Evolutionary conservation across 257 asterid genomes (phyloP), one percentile per base, ranked within the genome.

Genomic region (Gentiana dahurica): DNA sequence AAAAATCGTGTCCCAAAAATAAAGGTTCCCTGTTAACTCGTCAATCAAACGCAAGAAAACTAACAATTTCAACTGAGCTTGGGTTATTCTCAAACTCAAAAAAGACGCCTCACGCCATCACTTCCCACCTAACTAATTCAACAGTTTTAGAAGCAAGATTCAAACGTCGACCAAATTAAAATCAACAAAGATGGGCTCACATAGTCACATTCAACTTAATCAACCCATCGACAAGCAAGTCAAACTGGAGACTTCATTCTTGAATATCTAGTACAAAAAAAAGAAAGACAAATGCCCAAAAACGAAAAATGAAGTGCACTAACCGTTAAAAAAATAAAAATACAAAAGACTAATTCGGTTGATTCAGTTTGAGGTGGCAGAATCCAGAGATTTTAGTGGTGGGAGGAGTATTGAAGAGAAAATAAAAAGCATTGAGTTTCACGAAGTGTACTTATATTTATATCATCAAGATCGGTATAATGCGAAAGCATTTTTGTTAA

Each of bases 321-420:
- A 38, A 59, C 53, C 57, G 15, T 52, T 3, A 4, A 44, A 58
- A 48, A 48, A 41, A 46, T 0, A 48, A 45, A 49, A 34, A 33
- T 32, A 50, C 9, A 41, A 57, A 41, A 6, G 58, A 48, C 43
- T 44, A 41, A 65, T 51, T 9, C 2, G 58, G 58, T 35, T 53
- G 71, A 60, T 53, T 54, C 62, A 37, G 61, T 60, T 35, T 4
- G 48, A 39, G 59, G 55, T 9, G 49, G 63, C 65, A 61, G 65
- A 65, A 53, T 53, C 55, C 7, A 43, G 65, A 49, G 50, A 41
- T 66, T 66, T 37, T 51, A 66, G 65, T 70, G 57, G 68, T 37
- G 15, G 63, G 39, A 59, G 49, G 46, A 47, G 36, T 57, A 7
- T 58, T 52, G 53, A 49, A 11, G 44, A 61, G 48, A 54, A 57